Conservation (phyloP, 2,329 filamentous ascomycete species). For the Colletotrichum sidae region DNA sequence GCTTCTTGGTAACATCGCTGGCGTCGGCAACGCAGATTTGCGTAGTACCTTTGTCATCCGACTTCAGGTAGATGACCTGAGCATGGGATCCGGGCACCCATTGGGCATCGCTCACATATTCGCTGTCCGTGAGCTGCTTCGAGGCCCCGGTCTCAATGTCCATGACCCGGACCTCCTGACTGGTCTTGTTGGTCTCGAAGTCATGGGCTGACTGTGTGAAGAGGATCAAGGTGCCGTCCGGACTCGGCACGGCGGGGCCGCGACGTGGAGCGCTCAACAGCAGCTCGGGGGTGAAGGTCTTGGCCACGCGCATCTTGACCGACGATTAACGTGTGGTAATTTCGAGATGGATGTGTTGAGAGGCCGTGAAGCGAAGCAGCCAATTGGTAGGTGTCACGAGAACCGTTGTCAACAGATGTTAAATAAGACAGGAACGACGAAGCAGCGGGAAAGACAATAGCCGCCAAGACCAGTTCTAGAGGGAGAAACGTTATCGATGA, state of each 20-base stretch:
- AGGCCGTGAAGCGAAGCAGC: not conserved
- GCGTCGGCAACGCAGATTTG: conserved; percentile 46
- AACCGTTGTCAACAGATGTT: too few relatives aligned
- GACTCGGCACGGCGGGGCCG: conserved; percentile 51
- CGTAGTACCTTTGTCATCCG: conserved; percentile 45
- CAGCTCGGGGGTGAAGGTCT: conserved; percentile 46
- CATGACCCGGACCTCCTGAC: conserved; percentile 49
- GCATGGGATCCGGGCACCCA: conserved; percentile 50
- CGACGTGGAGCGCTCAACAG: conserved; percentile 46
- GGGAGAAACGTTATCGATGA: not conserved
- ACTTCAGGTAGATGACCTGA: conserved; percentile 48
- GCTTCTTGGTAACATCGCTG: conserved; percentile 38
- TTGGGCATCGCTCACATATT: conserved; percentile 46
- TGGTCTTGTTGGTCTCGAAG: conserved; percentile 46
- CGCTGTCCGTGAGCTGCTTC: conserved; percentile 41
- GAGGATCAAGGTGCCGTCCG: conserved; percentile 54
- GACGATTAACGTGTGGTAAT: not conserved
- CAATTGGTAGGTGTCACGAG: not conserved
- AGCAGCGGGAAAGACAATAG: too few relatives aligned
- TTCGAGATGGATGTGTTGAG: conserved; percentile 15
- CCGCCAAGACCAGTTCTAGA: not conserved
- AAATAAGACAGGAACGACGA: too few relatives aligned
- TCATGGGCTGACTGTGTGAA: conserved; percentile 53
- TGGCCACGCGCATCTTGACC: conserved; percentile 38
- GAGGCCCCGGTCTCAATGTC: conserved; percentile 46